A percentile compares a stretch with the other conserved stretches of the same genome.
These are phyloP conservation scores for Cladophialophora exuberans DNA, from an alignment of 2,329 filamentous ascomycete genomes.

Conservation along the genomic window DNA sequence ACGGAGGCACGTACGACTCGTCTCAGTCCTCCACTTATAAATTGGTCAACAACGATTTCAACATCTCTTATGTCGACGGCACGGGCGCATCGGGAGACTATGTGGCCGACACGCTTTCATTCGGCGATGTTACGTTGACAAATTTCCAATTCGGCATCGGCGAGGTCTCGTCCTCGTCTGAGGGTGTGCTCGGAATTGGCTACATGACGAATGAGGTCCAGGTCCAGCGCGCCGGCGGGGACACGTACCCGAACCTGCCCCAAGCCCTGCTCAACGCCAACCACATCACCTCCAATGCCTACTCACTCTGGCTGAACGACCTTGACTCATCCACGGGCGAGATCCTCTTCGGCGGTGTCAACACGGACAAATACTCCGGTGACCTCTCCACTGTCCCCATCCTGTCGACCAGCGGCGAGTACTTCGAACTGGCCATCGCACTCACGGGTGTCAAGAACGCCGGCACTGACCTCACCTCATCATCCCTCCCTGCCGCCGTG, in stretches of 20 bases:
- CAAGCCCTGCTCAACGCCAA: conserved; percentile 64
- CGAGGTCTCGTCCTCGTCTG: conserved; percentile 56
- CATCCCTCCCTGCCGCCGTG: conserved; percentile 56
- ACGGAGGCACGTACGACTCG: conserved; percentile 67
- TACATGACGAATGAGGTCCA: conserved; percentile 79
- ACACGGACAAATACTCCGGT: conserved; percentile 67
- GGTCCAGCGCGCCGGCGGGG: conserved; percentile 53
- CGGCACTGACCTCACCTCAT: conserved; percentile 30
- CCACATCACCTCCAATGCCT: conserved; percentile 67
- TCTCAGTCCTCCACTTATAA: conserved; percentile 76
- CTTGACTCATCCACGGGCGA: conserved; percentile 66
- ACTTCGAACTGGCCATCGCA: conserved; percentile 69
- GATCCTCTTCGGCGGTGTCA: conserved; percentile 76
- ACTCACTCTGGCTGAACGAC: conserved; percentile 77
- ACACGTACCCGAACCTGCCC: conserved; percentile 70
- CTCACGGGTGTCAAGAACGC: conserved; percentile 59
- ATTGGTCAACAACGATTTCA: conserved; percentile 76
- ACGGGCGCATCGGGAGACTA: conserved; percentile 79
- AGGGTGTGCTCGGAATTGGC: conserved; percentile 85
- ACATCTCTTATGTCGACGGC: conserved; percentile 85
- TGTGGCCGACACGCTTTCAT: conserved; percentile 66
- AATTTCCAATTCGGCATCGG: conserved; percentile 64
- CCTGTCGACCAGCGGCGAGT: conserved; percentile 55
- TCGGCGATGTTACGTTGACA: conserved; percentile 55
- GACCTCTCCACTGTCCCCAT: conserved; percentile 69